Percentiles rank a stretch among this genome's conserved stretches.
phyloP scores from a whole-genome alignment of 148 eudicot genomes.

The Amaranthus cruentus region DNA sequence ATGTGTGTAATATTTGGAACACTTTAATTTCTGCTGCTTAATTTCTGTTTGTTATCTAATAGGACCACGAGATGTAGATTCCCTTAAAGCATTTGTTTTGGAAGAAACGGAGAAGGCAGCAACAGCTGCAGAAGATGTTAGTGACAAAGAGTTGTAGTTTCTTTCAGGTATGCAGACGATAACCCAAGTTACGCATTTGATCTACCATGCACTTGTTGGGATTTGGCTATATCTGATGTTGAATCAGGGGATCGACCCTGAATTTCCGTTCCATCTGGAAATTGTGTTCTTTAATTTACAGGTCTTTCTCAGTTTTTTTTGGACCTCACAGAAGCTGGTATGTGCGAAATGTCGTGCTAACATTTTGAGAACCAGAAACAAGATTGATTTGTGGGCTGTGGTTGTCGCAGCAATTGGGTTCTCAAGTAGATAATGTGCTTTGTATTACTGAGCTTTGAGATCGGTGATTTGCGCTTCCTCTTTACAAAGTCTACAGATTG shows the following conservation, averaged over 20 bases:
- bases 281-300: neutral
- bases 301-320: neutral
- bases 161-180: slow-evolving; percentile 13
- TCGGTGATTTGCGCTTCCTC: neutral
- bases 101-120: slow-evolving; percentile 78
- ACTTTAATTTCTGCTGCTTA: neutral
- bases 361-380: neutral
- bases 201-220: slow-evolving; percentile 2
- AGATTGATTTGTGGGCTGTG: neutral
- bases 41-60: slow-evolving; percentile 1
- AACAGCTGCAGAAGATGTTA: slow-evolving; percentile 34
- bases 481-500: neutral
- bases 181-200: neutral
- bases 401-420: neutral
- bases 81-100: slow-evolving; percentile 60
- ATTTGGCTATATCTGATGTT: neutral
- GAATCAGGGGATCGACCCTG: neutral
- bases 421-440: neutral
- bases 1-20: neutral
- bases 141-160: slow-evolving; percentile 46
- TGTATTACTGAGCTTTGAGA: neutral
- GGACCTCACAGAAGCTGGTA: slow-evolving; percentile 11
- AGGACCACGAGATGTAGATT: slow-evolving; percentile 69
- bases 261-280: neutral
- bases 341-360: neutral